A percentile compares a stretch with the other conserved stretches of the same genome.
Conservation (phyloP, 805 yeast species). For the Starmerella davenportii region DNA sequence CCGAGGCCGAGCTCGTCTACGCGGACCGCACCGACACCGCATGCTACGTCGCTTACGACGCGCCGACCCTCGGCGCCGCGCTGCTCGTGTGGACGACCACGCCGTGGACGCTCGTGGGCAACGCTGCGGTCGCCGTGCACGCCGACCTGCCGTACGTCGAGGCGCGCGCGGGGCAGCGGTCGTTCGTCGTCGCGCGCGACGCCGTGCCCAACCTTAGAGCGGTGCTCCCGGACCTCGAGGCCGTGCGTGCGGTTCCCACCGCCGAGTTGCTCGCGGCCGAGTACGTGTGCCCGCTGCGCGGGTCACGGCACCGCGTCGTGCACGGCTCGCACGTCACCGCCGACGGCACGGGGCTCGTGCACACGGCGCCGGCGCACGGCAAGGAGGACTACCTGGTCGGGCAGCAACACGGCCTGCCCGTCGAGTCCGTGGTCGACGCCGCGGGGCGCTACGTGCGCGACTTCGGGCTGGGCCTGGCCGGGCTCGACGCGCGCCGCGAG, state of each 20-base stretch:
- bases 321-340: constrained; percentile 67
- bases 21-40: constrained; percentile 31
- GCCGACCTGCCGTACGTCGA: constrained; percentile 40
- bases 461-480: constrained; percentile 35
- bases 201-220: constrained; percentile 17
- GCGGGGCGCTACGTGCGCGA: constrained; percentile 46
- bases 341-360: constrained; percentile 92
- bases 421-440: constrained; percentile 64
- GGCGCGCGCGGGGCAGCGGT: constrained; percentile 25
- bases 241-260: constrained; percentile 27
- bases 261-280: constrained; percentile 23
- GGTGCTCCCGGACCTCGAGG: constrained; percentile 5
- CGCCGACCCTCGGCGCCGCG: neutral
- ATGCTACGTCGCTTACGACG: constrained; percentile 8
- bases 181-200: constrained; percentile 39
- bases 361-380: constrained; percentile 97
- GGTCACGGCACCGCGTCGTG: constrained; percentile 38
- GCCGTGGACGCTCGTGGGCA: constrained; percentile 91
- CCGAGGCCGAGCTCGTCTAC: constrained; percentile 91
- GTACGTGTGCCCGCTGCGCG: constrained; percentile 42
- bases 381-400: constrained; percentile 76
- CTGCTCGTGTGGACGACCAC: constrained; percentile 84
- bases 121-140: constrained; percentile 64
- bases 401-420: constrained; percentile 33
- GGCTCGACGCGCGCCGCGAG: constrained; percentile 42